Evolutionary conservation across 441 rosid species (phyloP).

Genomic region (Macaranga tanarius): DNA sequence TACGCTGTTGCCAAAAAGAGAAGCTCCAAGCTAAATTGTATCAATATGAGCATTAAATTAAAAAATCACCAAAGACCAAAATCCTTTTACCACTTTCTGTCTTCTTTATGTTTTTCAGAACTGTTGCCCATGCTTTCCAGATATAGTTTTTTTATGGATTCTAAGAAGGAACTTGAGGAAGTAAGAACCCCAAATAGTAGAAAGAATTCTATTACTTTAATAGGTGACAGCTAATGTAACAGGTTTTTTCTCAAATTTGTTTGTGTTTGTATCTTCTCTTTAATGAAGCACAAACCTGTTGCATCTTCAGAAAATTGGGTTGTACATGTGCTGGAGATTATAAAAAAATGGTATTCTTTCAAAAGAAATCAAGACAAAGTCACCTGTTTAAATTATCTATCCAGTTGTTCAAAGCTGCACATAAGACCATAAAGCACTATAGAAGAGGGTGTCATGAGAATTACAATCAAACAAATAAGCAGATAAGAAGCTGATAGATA

Average conservation of each 20-base stretch:
- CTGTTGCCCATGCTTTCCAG: neutral
- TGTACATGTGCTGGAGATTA: neutral
- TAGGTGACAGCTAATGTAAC: neutral
- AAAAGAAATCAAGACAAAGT: neutral
- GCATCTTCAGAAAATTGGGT: neutral
- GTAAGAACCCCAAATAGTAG: constrained; percentile 12
- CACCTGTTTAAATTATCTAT: neutral
- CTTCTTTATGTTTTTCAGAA: neutral
- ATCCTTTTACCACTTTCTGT: neutral
- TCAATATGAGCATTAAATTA: neutral
- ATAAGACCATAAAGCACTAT: neutral
- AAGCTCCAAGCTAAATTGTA: neutral
- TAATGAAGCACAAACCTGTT: neutral
- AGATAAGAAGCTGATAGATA: neutral
- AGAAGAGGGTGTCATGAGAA: neutral
- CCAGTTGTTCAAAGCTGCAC: neutral
- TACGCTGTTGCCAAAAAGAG: constrained; percentile 1
- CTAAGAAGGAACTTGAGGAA: neutral
- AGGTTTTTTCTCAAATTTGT: neutral
- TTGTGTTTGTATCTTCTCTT: neutral
- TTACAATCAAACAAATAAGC: constrained; percentile 2
- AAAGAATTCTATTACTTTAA: neutral
- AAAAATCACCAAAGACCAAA: constrained; percentile 5
- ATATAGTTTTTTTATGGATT: neutral
- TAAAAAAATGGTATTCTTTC: neutral